A percentile compares a stretch with the other conserved stretches of the same genome.
These are phyloP conservation scores for Medakamo hakoo DNA, from an alignment of 139 green algal species.

Conservation along the genomic window DNA sequence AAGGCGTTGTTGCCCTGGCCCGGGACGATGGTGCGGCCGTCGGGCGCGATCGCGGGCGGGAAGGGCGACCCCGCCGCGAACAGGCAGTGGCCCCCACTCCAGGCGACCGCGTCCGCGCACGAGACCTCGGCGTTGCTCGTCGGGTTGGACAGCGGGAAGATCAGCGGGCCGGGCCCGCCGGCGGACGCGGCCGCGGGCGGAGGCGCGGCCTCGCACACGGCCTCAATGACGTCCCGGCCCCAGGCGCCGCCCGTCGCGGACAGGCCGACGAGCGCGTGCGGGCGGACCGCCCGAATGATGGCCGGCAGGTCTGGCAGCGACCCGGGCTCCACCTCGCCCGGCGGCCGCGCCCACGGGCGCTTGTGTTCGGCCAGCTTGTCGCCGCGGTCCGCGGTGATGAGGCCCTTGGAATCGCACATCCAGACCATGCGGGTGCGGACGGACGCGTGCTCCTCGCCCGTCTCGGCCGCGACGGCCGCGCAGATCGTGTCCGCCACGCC, in stretches of 20 bases:
- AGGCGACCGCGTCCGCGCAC: constrained; percentile 39
- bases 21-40: neutral
- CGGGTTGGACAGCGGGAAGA: constrained; percentile 79
- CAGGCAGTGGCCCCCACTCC: constrained; percentile 39
- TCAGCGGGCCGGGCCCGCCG: constrained; percentile 28
- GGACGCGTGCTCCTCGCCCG: constrained; percentile 17
- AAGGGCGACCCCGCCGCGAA: constrained; percentile 62
- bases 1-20: constrained; percentile 61
- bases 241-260: constrained; percentile 28
- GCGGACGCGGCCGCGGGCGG: constrained; percentile 1
- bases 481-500: constrained; percentile 28
- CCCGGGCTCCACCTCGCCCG: constrained; percentile 8
- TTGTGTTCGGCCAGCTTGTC: constrained; percentile 38
- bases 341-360: constrained; percentile 11
- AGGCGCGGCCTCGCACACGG: constrained; percentile 31
- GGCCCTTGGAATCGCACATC: constrained; percentile 41
- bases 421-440: constrained; percentile 29
- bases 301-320: constrained; percentile 9
- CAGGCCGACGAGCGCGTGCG: constrained; percentile 44
- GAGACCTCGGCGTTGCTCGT: constrained; percentile 73
- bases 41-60: constrained; percentile 18
- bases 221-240: constrained; percentile 34
- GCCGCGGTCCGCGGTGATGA: constrained; percentile 25
- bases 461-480: constrained; percentile 11
- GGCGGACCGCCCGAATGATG: constrained; percentile 41